These are phyloP conservation scores for Trichoderma virens DNA, from an alignment of 495 filamentous ascomycete genomes.

Conservation along the genomic window DNA sequence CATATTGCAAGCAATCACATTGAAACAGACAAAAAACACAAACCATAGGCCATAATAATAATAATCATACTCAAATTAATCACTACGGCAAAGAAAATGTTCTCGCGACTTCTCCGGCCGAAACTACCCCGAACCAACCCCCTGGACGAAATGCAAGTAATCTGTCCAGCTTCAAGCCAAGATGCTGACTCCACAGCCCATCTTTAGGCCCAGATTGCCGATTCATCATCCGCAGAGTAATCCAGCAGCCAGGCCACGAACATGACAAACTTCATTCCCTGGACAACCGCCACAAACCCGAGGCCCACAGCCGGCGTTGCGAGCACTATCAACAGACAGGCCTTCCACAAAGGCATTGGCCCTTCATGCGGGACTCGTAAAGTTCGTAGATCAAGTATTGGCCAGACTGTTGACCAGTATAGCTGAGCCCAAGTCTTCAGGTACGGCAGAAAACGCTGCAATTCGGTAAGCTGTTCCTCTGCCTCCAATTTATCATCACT, in stretches of 20 bases:
- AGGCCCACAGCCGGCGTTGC: slow-evolving; percentile 19
- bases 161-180: background rate
- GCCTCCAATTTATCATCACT: background rate
- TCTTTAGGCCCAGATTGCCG: background rate
- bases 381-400: slow-evolving; percentile 19
- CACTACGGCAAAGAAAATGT: no score
- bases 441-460: background rate
- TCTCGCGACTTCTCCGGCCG: no score
- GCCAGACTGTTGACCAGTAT: slow-evolving; percentile 23
- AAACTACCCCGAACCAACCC: no score
- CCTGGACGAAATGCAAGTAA: background rate
- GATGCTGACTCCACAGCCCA: background rate
- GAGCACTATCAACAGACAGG: slow-evolving; percentile 15
- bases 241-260: background rate
- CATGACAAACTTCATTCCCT: background rate
- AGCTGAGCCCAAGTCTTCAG: slow-evolving; percentile 12
- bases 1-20: no score
- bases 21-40: no score
- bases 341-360: slow-evolving; percentile 8
- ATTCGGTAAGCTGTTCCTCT: background rate
- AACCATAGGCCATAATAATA: no score
- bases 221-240: slow-evolving; percentile 3
- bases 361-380: background rate
- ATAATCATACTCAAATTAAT: no score
- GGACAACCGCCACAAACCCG: slow-evolving; percentile 1